Base-by-base conservation (phyloP, 2,329 filamentous ascomycete genomes). In the Bisporella sp. region DNA sequence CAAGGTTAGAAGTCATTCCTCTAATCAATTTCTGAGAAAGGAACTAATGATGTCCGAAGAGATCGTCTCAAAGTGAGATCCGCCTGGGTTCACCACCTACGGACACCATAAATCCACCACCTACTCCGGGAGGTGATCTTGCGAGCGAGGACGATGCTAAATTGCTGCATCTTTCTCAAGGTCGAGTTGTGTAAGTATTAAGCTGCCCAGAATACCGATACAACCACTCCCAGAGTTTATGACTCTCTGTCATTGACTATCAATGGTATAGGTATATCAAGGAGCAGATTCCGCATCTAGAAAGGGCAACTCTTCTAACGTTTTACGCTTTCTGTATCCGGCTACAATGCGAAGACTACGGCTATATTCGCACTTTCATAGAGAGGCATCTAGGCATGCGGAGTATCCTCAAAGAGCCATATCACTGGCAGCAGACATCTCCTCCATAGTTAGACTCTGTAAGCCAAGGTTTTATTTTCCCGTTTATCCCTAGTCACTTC, bases 311-410 rank as follows among this genome's bases (percentile, higher is more conserved):
- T 11, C 45, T 46, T 35, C 31, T 46, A 5, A 8, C 39, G 12
- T 3, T 46, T 9, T 39, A 46, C 31, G n/a, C 30, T 37, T 46
- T 46, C 21, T 46, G 31, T 37, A 46, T 46, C 39, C 45, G 45
- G 11, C 45, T 46, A 11, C 45, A 46, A 21, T 46, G 21, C 28
- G 45, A 46, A 46, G 45, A 46, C 45, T 46, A 46, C 29, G 12
- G 45, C 31, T 46, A 30, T 39, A 37, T 46, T 30, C 45, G 12
- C 3, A 29, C 30, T n/a, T 46, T 46, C 31, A 35, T 37, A 6
- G 33, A 46, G 5, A n/a, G 45, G 28, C 45, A 37, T 4, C 45
- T 46, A 7, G 37, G 32, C 32, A 28, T 46, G 21, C 45, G 45
- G 39, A 13, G 11, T 30, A 30, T 13, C 28, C 9, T 37, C 12